Percentiles rank a stretch among this genome's conserved stretches.
These are phyloP conservation scores for Nannochloris sp. DNA, from an alignment of 139 green algal species.

Conservation along the genomic window DNA sequence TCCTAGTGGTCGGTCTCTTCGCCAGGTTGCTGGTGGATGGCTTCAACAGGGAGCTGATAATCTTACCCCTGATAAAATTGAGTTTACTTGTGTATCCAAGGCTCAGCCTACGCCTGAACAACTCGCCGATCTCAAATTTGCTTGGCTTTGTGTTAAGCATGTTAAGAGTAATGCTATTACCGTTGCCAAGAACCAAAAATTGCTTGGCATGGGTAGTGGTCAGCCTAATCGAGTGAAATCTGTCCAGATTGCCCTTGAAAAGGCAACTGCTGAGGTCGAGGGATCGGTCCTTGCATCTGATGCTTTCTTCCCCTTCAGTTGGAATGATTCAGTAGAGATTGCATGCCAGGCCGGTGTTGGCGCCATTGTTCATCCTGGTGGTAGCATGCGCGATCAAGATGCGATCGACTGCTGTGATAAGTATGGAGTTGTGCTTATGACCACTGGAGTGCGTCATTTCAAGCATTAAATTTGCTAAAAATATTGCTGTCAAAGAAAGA, in stretches of 20 bases:
- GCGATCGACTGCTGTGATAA: constrained; percentile 97
- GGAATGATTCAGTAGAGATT: constrained; percentile 91
- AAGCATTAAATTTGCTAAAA: constrained; percentile 62
- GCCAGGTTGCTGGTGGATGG: constrained; percentile 80
- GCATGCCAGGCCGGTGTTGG: constrained; percentile 90
- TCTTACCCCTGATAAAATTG: constrained; percentile 66
- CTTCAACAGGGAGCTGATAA: constrained; percentile 82
- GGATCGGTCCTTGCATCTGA: constrained; percentile 88
- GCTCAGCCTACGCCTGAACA: constrained; percentile 77
- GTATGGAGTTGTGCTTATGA: constrained; percentile 92
- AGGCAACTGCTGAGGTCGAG: constrained; percentile 79
- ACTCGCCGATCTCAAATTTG: constrained; percentile 93
- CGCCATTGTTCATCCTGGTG: constrained; percentile 94
- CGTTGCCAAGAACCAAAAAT: constrained; percentile 73
- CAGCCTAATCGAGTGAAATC: constrained; percentile 98
- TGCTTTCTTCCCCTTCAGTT: constrained; percentile 99
- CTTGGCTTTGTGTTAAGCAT: constrained; percentile 96
- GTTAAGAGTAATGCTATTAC: constrained; percentile 99
- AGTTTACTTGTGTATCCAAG: constrained; percentile 79
- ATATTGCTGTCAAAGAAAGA: neutral
- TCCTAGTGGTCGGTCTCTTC: constrained; percentile 55
- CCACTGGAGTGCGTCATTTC: constrained; percentile 93
- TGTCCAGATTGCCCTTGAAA: constrained; percentile 92
- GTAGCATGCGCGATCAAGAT: constrained; percentile 88
- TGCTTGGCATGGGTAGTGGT: constrained; percentile 97